Base-by-base conservation (phyloP, 106 monocot species). In the Phalaenopsis aphrodite region DNA sequence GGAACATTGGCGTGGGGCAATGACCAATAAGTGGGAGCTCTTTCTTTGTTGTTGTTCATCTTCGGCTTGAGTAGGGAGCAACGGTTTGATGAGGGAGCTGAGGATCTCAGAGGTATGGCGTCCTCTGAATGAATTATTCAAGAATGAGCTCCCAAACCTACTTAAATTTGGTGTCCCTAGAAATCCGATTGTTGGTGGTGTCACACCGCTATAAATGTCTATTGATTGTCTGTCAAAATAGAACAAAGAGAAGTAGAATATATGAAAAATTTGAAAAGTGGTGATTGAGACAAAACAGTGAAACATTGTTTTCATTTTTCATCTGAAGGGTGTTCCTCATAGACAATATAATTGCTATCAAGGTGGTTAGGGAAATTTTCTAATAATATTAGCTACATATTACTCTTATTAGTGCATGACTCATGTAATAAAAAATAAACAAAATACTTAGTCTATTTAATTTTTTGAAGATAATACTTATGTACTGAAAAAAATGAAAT, bases 141-240 rank as follows among this genome's bases (percentile, higher is more conserved):
- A 47, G 84, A 99, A 95, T 5, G 99, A 99, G 82, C 87, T 89
- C 43, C 95, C 86, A 8, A 95, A 72, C 75, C 89, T 89, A 86
- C 89, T 90, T 56, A 99, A 80, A 9, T 88, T 84, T 8, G 76
- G 76, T 11, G 76, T 76, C 11, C 76, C 76, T 4, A 83, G 75
- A 76, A 92, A 91, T 38, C 92, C 84, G 8, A 94, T 92, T 15
- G 83, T 87, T 8, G 92, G 87, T 0, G 95, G 87, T 0, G 95
- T 91, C 3, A 99, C 88, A 24, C 93, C 89, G 14, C 85, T 95
- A 78, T 90, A 93, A 77, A 91, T 93, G 79, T 99, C 95, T 5
- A 99, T 99, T 5, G 99, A 99, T 75, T 93, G 99, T 88, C 99
- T 99, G 88, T 5, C 46, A 15, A 8, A 85, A 39, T 71, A 74